Base-by-base conservation (phyloP, 768 basidiomycete genomes). In the Hirschioporus abietinus region DNA sequence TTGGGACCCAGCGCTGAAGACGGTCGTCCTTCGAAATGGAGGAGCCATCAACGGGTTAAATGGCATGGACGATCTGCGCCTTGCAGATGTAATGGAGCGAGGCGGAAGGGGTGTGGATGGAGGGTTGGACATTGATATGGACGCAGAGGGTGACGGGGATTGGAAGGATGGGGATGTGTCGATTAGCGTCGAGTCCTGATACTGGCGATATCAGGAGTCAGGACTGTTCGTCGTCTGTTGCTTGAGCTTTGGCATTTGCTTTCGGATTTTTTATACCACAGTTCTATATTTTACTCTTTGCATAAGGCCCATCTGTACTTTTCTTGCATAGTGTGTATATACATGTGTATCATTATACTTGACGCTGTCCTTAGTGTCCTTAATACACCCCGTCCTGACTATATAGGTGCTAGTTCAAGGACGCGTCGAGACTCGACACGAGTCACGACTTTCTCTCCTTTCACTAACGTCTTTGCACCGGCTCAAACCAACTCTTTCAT, bases 1-100 rank as follows among this genome's bases (percentile, higher is more conserved):
- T 42, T 76, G 81, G 82, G 75, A 78, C 63, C 60, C 60, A 15
- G 30, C 60, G 24, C 17, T 61, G 15, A 61, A 61, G 60, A 61
- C 60, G 15, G 60, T 61, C 17, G 60, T 61, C 25, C 24, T 61
- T 25, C 60, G 60, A 15, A 34, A 61, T 8, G 60, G 60, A n/a
- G 58, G n/a, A 61, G 60, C 7, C 15, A 24, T 25, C 5, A 34
- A 25, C 15, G 30, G 60, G 60, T 15, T 52, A 52, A 52, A 52
- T 52, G 42, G 42, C 12, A 20, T 52, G 42, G 42, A 52, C 20
- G 42, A 20, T 52, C 10, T 34, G 9, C 60, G 60, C 23, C 25
- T 61, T 64, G 63, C 24, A 26, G 63, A 52, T 36, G 35, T 64
- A 7, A 52, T 64, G 63, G 63, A 64, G 63, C 10, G 35, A 17